Percentiles rank a stretch among this genome's conserved stretches.
Conservation (phyloP, 192 early-diverging fungal genomes). For the Gryganskiella cystojenkinii region DNA sequence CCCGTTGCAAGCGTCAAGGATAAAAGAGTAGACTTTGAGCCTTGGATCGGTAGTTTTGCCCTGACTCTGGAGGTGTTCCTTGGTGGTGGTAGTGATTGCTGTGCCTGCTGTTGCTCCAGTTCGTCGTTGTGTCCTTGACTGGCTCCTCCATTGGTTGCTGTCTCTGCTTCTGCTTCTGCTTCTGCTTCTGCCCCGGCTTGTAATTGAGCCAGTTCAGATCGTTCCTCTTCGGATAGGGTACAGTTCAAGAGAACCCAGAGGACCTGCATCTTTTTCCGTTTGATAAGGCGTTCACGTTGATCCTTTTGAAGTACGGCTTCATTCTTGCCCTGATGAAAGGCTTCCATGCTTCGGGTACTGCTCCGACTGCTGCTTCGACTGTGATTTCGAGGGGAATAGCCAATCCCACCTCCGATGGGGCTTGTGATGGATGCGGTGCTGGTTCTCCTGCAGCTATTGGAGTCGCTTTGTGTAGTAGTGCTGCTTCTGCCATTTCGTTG, state of each 20-base stretch:
- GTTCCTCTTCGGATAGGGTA: slow-evolving; percentile 36
- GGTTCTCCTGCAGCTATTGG: slow-evolving; percentile 16
- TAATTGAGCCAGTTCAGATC: not conserved
- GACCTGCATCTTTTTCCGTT: slow-evolving; percentile 42
- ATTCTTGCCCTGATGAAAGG: slow-evolving; percentile 31
- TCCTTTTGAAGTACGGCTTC: slow-evolving; percentile 33
- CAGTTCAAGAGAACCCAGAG: slow-evolving; percentile 46
- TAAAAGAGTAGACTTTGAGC: not conserved
- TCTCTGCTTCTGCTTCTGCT: not conserved
- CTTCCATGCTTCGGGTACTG: slow-evolving; percentile 40
- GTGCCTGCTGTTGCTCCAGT: no score
- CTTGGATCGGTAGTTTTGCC: not conserved
- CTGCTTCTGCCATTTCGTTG: not conserved
- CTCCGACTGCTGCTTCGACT: slow-evolving; percentile 52
- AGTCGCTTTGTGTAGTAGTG: not conserved
- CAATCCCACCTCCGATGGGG: not conserved
- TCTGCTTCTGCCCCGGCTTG: not conserved
- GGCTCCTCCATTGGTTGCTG: no score
- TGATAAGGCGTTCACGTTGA: slow-evolving; percentile 36
- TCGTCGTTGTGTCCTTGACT: no score
- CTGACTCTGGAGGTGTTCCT: not conserved
- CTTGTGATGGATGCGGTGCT: slow-evolving; percentile 22
- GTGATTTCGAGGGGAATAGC: slow-evolving; percentile 16
- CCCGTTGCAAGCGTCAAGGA: slow-evolving; percentile 1
- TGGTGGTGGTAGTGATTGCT: no score